These are phyloP conservation scores for Fusarium papillatum DNA, from an alignment of 2,329 filamentous ascomycete genomes.

Conservation along the genomic window DNA sequence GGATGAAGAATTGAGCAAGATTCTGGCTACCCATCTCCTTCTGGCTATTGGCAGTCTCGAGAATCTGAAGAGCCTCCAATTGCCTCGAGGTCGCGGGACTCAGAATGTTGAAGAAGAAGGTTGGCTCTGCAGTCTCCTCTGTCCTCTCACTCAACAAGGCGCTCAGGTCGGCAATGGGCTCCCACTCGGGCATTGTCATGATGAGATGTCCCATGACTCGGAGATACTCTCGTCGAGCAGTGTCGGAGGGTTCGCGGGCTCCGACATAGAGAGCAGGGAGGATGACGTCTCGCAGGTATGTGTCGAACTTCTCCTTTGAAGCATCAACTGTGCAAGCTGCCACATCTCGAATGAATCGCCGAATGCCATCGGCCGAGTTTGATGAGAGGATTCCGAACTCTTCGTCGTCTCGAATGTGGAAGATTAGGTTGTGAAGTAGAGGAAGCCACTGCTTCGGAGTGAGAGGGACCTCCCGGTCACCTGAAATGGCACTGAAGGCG, in stretches of 20 bases:
- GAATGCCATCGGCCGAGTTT: conserved; percentile 86
- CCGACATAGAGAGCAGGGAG: conserved; percentile 84
- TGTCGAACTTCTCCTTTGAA: conserved; percentile 60
- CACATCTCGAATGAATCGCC: conserved; percentile 79
- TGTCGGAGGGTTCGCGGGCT: conserved; percentile 83
- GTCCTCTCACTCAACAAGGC: conserved; percentile 72
- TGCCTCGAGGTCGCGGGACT: conserved; percentile 92
- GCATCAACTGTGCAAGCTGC: conserved; percentile 55
- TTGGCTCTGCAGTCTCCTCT: conserved; percentile 74
- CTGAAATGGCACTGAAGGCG: conserved; percentile 82
- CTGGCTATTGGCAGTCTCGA: conserved; percentile 77
- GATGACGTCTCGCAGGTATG: conserved; percentile 74
- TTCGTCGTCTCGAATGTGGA: conserved; percentile 86
- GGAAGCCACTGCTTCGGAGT: conserved; percentile 86
- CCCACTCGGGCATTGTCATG: conserved; percentile 77
- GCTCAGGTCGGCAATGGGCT: conserved; percentile 80
- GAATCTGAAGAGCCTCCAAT: conserved; percentile 83
- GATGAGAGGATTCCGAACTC: conserved; percentile 86
- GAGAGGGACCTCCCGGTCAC: conserved; percentile 69
- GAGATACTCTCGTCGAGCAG: conserved; percentile 87
- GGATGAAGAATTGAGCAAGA: conserved; percentile 88
- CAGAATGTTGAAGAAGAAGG: conserved; percentile 94
- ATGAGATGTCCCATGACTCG: conserved; percentile 85
- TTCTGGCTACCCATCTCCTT: conserved; percentile 81
- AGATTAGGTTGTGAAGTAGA: conserved; percentile 90